Percentiles rank a stretch among this genome's conserved stretches.
phyloP scores from a whole-genome alignment of 1,139 yeast genomes.

The Yamadazyma pseudoaaseri region DNA sequence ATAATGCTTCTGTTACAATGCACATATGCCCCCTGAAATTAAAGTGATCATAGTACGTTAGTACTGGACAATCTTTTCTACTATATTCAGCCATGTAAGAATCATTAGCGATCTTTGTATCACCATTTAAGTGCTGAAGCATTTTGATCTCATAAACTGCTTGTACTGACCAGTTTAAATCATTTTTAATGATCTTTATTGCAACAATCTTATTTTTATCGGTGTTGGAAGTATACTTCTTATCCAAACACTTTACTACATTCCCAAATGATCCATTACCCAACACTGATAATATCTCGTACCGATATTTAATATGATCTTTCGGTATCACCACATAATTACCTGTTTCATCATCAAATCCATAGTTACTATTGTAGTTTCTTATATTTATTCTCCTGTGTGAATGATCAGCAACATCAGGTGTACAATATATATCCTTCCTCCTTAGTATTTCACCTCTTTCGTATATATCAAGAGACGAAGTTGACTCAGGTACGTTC shows the following conservation, averaged over 20 bases:
- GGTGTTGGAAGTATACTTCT: constrained; percentile 40
- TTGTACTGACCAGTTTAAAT: constrained; percentile 72
- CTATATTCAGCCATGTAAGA: constrained; percentile 14
- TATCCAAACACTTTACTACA: constrained; percentile 70
- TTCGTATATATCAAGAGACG: constrained; percentile 45
- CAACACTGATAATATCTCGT: constrained; percentile 55
- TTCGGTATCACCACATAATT: constrained; percentile 56
- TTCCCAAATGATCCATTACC: constrained; percentile 89
- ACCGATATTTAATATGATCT: constrained; percentile 79
- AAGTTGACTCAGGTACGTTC: constrained; percentile 3
- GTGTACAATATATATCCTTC: constrained; percentile 40
- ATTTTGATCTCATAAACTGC: constrained; percentile 78
- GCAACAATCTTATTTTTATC: constrained; percentile 50
- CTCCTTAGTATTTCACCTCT: constrained; percentile 50
- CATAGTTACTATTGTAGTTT: constrained; percentile 52
- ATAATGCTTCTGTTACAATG: constrained; percentile 70
- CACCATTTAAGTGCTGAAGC: constrained; percentile 43
- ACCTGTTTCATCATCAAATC: constrained; percentile 70
- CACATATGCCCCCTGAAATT: constrained; percentile 83
- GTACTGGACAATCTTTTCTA: constrained; percentile 33
- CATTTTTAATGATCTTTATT: constrained; percentile 73
- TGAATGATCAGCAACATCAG: constrained; percentile 12
- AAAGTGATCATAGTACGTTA: constrained; percentile 68
- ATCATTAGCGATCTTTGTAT: constrained; percentile 14
- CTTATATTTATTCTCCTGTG: constrained; percentile 39